These are phyloP conservation scores for Cutaneotrichosporon dermatis DNA, from an alignment of 1,284 basidiomycete species.

Conservation along the genomic window DNA sequence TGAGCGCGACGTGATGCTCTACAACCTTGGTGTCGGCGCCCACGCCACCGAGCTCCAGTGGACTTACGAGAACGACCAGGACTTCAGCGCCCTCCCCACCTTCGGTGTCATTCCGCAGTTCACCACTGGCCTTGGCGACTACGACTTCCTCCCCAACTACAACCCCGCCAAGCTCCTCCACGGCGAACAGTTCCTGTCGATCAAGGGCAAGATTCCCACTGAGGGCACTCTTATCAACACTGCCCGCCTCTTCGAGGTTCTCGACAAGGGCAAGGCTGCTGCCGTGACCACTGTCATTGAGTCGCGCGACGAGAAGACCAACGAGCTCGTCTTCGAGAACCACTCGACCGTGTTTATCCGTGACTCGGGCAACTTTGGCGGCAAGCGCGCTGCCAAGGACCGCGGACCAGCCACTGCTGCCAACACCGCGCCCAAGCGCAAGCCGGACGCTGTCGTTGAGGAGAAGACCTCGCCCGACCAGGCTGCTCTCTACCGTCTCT, in stretches of 20 bases:
- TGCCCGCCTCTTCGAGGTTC: constrained; percentile 54
- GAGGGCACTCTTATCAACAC: constrained; percentile 76
- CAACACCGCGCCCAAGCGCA: constrained; percentile 76
- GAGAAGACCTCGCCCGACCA: constrained; percentile 78
- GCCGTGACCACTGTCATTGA: constrained; percentile 74
- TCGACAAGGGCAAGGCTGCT: constrained; percentile 75
- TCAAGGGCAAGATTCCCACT: constrained; percentile 83
- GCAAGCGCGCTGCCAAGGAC: constrained; percentile 76
- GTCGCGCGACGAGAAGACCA: constrained; percentile 72
- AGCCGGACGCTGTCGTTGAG: constrained; percentile 77
- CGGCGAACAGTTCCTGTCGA: constrained; percentile 91
- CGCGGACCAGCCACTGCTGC: constrained; percentile 82
- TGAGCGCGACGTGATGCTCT: constrained; percentile 89
- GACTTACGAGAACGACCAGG: constrained; percentile 83
- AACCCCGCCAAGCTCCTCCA: constrained; percentile 96
- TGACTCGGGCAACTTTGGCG: constrained; percentile 91
- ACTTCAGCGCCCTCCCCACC: constrained; percentile 80
- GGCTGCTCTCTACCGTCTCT: constrained; percentile 84
- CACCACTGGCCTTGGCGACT: constrained; percentile 59
- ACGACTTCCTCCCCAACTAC: constrained; percentile 84
- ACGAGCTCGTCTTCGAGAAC: constrained; percentile 84
- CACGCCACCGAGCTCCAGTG: constrained; percentile 87
- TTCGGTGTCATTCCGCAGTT: constrained; percentile 98
- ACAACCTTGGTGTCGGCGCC: constrained; percentile 95
- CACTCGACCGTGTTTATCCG: constrained; percentile 90